Base-by-base conservation (phyloP, 768 basidiomycete genomes). In the Tricholoma saponaceum region DNA sequence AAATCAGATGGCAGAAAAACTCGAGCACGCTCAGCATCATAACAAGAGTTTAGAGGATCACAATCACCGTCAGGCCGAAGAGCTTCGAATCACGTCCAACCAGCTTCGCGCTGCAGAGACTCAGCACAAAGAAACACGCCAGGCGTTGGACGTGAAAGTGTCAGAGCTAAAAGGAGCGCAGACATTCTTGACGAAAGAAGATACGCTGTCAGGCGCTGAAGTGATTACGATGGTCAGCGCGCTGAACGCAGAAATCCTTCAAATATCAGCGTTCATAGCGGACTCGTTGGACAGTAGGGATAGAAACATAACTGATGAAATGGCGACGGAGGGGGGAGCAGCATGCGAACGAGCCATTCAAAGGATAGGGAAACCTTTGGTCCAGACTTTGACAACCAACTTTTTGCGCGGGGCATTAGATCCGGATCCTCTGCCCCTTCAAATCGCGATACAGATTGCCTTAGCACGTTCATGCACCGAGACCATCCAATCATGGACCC, bases 161-260 rank as follows among this genome's bases (percentile, higher is more conserved):
- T 65, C 71, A 2, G 82, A 84, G 62, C 72, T 84, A 47, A 77
- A 77, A 52, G 78, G 76, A 8, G 79, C 80, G 2, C 76, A 80
- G 60, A 71, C 70, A 20, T 83, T 78, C 70, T 69, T 83, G 58
- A 72, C 75, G 8, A 80, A 74, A 5, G 71, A 74, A 0, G 80
- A 83, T 57, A 60, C 71, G 9, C 67, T 78, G 23, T 79, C 83
- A 12, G 78, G 79, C 12, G 74, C 74, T 5, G 81, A 85, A 37
- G 75, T 83, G 30, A 76, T 77, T 43, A 66, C 61, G 8, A 71
- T 79, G 64, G 67, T 84, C n/a, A 70, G 77, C 52, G 65, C 67
- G 12, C 66, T 85, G 33, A 84, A 84, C 59, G 67, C 73, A 4
- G 78, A 81, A 52, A 79, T 84, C 23, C 72, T 79, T 30, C 83